Evolutionary conservation across 352 stramenopile genomes (phyloP), one percentile per base, ranked within the genome.

Genomic region (Peronosclerospora sorghi): DNA sequence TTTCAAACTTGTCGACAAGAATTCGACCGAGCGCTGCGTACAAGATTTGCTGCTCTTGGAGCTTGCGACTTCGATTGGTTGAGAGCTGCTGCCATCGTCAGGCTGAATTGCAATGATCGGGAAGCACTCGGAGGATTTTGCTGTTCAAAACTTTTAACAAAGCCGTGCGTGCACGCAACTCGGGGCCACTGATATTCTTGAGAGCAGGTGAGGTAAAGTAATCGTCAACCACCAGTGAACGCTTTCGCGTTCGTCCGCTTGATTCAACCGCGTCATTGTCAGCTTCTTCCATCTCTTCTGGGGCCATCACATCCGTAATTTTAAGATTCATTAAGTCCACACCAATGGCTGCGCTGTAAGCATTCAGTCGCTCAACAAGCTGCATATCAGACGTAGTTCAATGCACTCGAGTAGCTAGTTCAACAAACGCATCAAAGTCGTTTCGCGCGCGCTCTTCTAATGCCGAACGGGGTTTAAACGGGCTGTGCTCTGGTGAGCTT

Each of bases 91-190:
- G 21, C 59, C 50, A 41, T 86, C 68, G 8, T 69, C 59, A 9
- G 81, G 59, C 27, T 83, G 66, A 9, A 96, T 68, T 13, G 62
- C 76, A 48, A 96, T 69, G 21, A 95, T n/a, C 55, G 5, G 87
- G 85, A 17, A 95, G 63, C 9, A 83, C 75, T 7, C 83, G 78
- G 19, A 73, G 47, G 13, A 95, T 70, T 47, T 97, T 97, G 34
- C 75, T 74, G 57, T 96, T 86, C 13, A 97, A 59, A 10, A 96
- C 75, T 0, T 90, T 74, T 42, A 98, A 62, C 32, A 98, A 64
- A 1, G 89, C 77, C 54, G 91, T 86, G 9, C 94, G 66, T 18
- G 86, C 89, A 46, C 96, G 78, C 26, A 98, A 64, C 44, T 77
- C 65, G 1, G 75, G 60, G 0, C 75, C 69, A n/a, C 53, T 57